phyloP scores from a whole-genome alignment of 192 early-diverging fungal species.

The Entomortierella beljakovae region DNA sequence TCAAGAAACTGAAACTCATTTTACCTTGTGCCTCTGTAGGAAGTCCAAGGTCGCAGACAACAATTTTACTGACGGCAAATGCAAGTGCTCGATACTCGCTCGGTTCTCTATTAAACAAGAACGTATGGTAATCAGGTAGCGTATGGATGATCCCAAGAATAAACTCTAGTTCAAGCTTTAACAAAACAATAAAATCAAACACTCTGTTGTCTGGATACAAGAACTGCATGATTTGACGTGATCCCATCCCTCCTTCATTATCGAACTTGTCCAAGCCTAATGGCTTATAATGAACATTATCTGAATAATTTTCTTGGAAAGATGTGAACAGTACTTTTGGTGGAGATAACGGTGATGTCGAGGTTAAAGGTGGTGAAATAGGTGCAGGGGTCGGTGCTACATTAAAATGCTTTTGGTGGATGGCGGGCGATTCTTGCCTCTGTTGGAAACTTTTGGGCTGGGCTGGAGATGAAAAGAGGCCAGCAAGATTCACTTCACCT shows the following conservation, averaged over 20 bases:
- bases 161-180: constrained; percentile 22
- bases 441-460: neutral
- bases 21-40: constrained; percentile 15
- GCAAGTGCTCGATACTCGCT: constrained; percentile 17
- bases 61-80: constrained; percentile 14
- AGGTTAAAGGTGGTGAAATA: neutral
- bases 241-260: neutral
- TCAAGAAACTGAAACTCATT: neutral
- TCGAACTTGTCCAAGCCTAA: neutral
- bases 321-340: neutral
- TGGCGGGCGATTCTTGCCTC: neutral
- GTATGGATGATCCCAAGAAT: constrained; percentile 9
- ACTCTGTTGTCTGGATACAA: constrained; percentile 10
- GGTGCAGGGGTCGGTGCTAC: neutral
- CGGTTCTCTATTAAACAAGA: constrained; percentile 1
- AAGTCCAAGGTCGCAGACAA: constrained; percentile 16
- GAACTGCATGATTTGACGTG: neutral
- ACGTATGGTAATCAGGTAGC: neutral
- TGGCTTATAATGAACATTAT: neutral
- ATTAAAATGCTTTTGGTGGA: neutral
- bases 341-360: neutral
- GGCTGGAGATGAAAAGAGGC: neutral
- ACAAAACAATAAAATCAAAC: constrained; percentile 14
- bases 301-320: neutral
- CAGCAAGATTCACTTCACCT: neutral